Conservation (phyloP, 2,329 filamentous ascomycete genomes). For the Aspergillus eucalypticola region DNA sequence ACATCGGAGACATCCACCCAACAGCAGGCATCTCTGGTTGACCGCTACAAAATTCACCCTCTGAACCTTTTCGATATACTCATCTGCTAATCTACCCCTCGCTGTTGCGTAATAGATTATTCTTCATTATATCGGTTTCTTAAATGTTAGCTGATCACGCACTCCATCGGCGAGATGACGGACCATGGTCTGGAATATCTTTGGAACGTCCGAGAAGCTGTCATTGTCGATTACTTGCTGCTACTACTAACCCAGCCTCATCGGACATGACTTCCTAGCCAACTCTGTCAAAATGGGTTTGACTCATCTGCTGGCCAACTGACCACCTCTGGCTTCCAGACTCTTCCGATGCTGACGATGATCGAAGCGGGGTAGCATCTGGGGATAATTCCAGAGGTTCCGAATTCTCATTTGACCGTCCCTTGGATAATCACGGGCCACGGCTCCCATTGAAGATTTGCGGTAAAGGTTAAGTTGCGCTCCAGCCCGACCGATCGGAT, state of each 20-base stretch:
- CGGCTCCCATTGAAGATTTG: conserved; percentile 5
- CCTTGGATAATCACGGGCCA: background rate
- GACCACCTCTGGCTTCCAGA: background rate
- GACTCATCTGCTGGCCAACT: background rate
- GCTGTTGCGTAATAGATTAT: conserved; percentile 3
- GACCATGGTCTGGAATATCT: background rate
- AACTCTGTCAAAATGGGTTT: background rate
- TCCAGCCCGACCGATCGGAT: conserved; percentile 25
- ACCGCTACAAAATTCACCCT: background rate
- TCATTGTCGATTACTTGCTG: background rate
- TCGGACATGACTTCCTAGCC: conserved; percentile 15
- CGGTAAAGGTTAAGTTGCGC: conserved; percentile 18
- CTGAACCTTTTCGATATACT: background rate
- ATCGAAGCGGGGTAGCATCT: background rate
- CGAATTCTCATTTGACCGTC: background rate
- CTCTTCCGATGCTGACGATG: background rate
- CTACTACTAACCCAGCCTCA: background rate
- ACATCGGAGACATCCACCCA: conserved; percentile 2
- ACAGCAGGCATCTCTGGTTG: background rate
- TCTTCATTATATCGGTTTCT: background rate
- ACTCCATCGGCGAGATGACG: background rate
- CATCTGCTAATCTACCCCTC: background rate
- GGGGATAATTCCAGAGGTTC: background rate
- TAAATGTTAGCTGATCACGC: background rate
- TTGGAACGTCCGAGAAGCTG: background rate